Evolutionary conservation across 2,329 filamentous ascomycete genomes (phyloP).

Genomic region (Cladosporium oxysporum): DNA sequence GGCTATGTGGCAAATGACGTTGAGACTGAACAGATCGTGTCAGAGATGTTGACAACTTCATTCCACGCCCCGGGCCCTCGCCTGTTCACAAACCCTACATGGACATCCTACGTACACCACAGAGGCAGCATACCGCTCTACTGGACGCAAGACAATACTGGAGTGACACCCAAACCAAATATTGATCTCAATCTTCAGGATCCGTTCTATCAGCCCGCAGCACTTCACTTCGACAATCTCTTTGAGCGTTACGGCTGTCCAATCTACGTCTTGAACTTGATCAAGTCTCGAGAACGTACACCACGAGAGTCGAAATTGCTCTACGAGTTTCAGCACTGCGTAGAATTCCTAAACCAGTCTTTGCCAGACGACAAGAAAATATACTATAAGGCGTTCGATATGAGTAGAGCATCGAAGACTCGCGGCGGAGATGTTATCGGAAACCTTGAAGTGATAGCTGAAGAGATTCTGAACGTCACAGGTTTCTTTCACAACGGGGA

Average conservation of each 20-base stretch:
- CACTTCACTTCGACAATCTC: slow-evolving; percentile 90
- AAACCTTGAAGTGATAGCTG: slow-evolving; percentile 84
- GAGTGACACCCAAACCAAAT: slow-evolving; percentile 92
- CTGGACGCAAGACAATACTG: slow-evolving; percentile 95
- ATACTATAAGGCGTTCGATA: slow-evolving; percentile 94
- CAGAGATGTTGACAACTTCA: slow-evolving; percentile 89
- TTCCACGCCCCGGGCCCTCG: slow-evolving; percentile 88
- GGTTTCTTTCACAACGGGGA: slow-evolving; percentile 96
- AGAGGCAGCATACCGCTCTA: slow-evolving; percentile 94
- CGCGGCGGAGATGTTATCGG: slow-evolving; percentile 92
- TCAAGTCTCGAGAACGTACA: slow-evolving; percentile 80
- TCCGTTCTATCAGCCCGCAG: slow-evolving; percentile 91
- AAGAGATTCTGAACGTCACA: slow-evolving; percentile 80
- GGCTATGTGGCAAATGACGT: slow-evolving; percentile 98
- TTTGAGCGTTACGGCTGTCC: slow-evolving; percentile 93
- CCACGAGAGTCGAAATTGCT: slow-evolving; percentile 90
- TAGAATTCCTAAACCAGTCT: slow-evolving; percentile 93
- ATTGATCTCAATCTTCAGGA: slow-evolving; percentile 95
- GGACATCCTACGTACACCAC: slow-evolving; percentile 96
- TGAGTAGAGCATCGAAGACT: slow-evolving; percentile 91
- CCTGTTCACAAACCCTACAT: slow-evolving; percentile 84
- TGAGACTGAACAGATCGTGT: slow-evolving; percentile 97
- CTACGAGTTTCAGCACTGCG: slow-evolving; percentile 80
- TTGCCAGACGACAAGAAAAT: slow-evolving; percentile 82
- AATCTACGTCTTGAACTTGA: slow-evolving; percentile 86